Base-by-base conservation (phyloP, 306 rosid genomes). In the Adenanthera pavonina region DNA sequence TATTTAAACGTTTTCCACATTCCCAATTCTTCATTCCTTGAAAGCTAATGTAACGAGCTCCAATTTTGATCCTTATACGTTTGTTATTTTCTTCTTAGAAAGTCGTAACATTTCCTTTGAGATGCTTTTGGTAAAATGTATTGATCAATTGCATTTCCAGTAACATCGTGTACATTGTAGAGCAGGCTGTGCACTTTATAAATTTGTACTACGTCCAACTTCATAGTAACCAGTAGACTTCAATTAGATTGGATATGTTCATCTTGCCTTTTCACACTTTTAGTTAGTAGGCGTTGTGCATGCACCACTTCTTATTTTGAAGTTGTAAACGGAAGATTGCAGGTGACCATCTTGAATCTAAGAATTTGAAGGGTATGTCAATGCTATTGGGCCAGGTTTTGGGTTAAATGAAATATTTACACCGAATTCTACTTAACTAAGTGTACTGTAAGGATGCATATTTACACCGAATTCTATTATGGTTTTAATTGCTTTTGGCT, bases 401-500 rank as follows among this genome's bases (percentile, higher is more conserved):
- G 64, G 13, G 34, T 30, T 3, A 60, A 60, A 25, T 8, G 66
- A 60, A 60, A 25, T 30, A 25, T 60, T 10, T 9, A 60, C 12
- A 13, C 66, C 10, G 6, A 30, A 25, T 8, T 13, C 33, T 25
- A 61, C n/a, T 2, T 59, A 36, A 59, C 15, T 12, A 30, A 5
- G 16, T 33, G 68, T 61, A 61, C 41, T 33, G 3, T 33, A 35
- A 17, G 12, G 35, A 64, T 51, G 74, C 34, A 38, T 51, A 67
- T 67, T 40, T 40, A 40, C 6, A 3, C 43, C 43, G 43, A 40
- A 5, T 40, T 40, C 6, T 40, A 40, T 40, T 5, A 40, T 57
- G 57, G 74, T 56, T 69, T 75, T 64, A 17, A 36, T 51, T 76
- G 73, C 69, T 35, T 35, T 82, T 75, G 62, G 49, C 82, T 74